Base-by-base conservation (phyloP, 2,329 filamentous ascomycete genomes). In the Domatiomyces catenatus region DNA sequence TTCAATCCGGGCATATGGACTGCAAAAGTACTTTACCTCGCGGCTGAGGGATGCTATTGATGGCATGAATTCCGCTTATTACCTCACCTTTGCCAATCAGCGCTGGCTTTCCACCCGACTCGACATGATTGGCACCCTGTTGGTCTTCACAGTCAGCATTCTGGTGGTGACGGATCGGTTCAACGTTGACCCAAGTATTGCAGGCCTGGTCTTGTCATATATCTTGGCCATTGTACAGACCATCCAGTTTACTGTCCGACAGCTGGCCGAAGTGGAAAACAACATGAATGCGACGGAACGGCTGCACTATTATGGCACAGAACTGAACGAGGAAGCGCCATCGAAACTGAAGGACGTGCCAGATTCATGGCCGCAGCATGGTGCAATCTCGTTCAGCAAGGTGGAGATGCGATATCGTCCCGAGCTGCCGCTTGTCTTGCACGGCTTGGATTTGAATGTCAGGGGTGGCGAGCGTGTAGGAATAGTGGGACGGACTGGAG, bases 281-380 rank as follows among this genome's bases (percentile, higher is more conserved):
- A 87, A 89, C 63, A 96, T 96, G 90, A 96, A 95, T 65, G 83
- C 89, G 0, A 92, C 93, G 0, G 90, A 96, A 68, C 83, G 92
- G 47, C 74, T 96, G 32, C 81, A 88, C 64, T 87, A 94, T 70
- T 96, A 96, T 64, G 89, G 86, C 50, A 86, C 79, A 0, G 69
- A 86, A 58, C 76, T 98, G 3, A 88, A 94, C 56, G 84, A 94
- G 63, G 92, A 96, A 66, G 86, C 90, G 0, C 86, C 89, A 0
- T 73, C 89, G 1, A 84, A 89, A 60, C 82, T 86, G 32, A 67
- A 66, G 44, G 78, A 88, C 4, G 78, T 94, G 2, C 77, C 80
- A 17, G 70, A 78, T 1, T 75, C 75, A 18, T 98, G 92, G 92
- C 92, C 92, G 0, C 82, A 93, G 61, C 79, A 79, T 58, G 92